A percentile compares a stretch with the other conserved stretches of the same genome.
These are phyloP conservation scores for Paecilomyces dactylethromorphus DNA, from an alignment of 2,329 filamentous ascomycete genomes.

Conservation along the genomic window DNA sequence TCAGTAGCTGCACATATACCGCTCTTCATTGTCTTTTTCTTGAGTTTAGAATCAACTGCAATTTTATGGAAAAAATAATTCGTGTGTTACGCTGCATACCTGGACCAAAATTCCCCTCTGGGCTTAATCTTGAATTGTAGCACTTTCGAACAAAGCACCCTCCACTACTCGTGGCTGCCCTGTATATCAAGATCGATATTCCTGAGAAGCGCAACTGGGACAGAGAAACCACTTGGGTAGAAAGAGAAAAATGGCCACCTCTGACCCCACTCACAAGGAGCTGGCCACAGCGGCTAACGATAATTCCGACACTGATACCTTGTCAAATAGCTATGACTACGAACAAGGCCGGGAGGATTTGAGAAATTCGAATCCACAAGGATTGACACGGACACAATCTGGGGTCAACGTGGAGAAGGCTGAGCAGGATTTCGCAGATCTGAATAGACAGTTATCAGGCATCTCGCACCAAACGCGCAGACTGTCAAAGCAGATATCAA, in stretches of 20 bases:
- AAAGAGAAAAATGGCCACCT: neutral
- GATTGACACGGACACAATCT: constrained; percentile 22
- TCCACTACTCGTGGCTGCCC: too few relatives aligned
- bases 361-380: neutral
- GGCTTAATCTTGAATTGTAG: neutral
- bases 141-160: too few relatives aligned
- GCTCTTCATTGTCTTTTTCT: neutral
- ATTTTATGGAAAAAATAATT: neutral
- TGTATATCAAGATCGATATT: too few relatives aligned
- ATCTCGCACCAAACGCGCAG: constrained; percentile 30
- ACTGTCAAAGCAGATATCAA: constrained; percentile 27
- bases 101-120: neutral
- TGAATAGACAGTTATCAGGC: constrained; percentile 32
- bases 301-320: neutral
- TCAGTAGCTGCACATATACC: neutral
- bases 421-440: constrained; percentile 36
- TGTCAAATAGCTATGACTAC: neutral
- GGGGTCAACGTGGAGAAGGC: constrained; percentile 42
- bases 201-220: neutral
- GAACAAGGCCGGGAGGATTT: neutral
- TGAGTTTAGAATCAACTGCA: neutral
- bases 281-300: neutral
- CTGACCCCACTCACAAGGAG: neutral
- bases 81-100: neutral
- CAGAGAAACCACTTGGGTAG: neutral